Base-by-base conservation (phyloP, 2,329 filamentous ascomycete genomes). In the Stachybotrys echinatus region DNA sequence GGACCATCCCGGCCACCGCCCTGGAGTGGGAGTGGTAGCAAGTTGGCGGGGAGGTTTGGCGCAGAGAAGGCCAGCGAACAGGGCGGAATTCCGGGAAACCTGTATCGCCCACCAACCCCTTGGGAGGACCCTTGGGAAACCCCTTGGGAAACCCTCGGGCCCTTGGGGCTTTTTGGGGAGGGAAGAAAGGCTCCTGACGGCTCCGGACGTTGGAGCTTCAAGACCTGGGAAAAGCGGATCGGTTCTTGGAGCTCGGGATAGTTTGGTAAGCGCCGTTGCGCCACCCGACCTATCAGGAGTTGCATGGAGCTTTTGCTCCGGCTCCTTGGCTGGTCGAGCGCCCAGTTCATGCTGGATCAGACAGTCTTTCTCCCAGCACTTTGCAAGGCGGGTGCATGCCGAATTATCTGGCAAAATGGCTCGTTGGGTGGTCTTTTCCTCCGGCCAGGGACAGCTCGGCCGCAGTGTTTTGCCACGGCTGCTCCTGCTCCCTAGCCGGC, bases 261-360 rank as follows among this genome's bases (percentile, higher is more conserved):
- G n/a, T 55, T 56, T 60, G 58, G 59, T 58, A 63, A 62, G 62
- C 61, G 62, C 61, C 51, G 59, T 61, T 56, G 58, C 59, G 52
- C 55, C 51, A 53, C 58, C 58, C 57, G 55, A 55, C 64, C 64
- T 63, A 59, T 59, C 56, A 59, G 27, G 56, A 55, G 53, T 51
- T 53, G 54, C 56, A 56, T 56, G 65, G 65, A 68, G 65, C 65
- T 57, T 61, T 61, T 58, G 65, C 65, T 68, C 65, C 65, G 64
- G 59, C 17, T 53, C 40, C 53, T 58, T 47, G 51, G 54, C 61
- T 42, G 23, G 50, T 51, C 50, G 51, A 45, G 52, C 50, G 48
- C 49, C 48, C 46, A 40, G 50, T 39, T 51, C 51, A 34, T 38
- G 23, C 43, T 51, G 55, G 54, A 61, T 58, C 57, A 59, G 55